Base-by-base conservation (phyloP, 345 rosid species). In the Odontarrhena argentea region DNA sequence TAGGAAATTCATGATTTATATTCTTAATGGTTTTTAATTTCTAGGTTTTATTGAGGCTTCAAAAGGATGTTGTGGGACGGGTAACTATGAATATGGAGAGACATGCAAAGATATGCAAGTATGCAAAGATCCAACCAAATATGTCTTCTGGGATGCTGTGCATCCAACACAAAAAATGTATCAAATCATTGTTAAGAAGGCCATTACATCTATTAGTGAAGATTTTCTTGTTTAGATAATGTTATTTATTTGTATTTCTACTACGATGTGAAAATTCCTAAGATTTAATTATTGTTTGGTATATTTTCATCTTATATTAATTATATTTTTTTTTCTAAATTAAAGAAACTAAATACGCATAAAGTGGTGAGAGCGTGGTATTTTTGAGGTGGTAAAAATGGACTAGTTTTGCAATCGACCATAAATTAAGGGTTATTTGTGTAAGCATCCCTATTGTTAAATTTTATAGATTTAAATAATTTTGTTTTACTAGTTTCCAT, bases 121-220 rank as follows among this genome's bases (percentile, higher is more conserved):
- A 2, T 92, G 98, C 44, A 46, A 65, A 7, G 86, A 89, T 71
- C 74, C 93, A 6, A 74, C 83, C 12, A 80, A 82, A 67, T 92
- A 85, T 26, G 73, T 76, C 6, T 89, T 89, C 50, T 92, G 96
- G 96, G 98, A 89, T 50, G 88, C 96, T 0, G 96, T 87, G 32
- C 96, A 92, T 65, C 98, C 96, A 9, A 83, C 93, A 0, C 77
- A 92, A 61, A 86, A 69, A 60, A 86, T 86, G 91, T 92, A 92
- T 55, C 77, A 78, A 69, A 80, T 89, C 58, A 46, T 92, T 15
- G 89, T 89, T 9, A 68, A 55, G 9, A 69, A 75, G 25, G 86
- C 85, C 37, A 13, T 89, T 8, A 57, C 69, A 47, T 70, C 88
- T 11, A 52, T 88, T 14, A 12, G 12, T 22, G 60, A 61, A 51